phyloP scores from a whole-genome alignment of 192 early-diverging fungal species.

The Umbelopsis sp. region DNA sequence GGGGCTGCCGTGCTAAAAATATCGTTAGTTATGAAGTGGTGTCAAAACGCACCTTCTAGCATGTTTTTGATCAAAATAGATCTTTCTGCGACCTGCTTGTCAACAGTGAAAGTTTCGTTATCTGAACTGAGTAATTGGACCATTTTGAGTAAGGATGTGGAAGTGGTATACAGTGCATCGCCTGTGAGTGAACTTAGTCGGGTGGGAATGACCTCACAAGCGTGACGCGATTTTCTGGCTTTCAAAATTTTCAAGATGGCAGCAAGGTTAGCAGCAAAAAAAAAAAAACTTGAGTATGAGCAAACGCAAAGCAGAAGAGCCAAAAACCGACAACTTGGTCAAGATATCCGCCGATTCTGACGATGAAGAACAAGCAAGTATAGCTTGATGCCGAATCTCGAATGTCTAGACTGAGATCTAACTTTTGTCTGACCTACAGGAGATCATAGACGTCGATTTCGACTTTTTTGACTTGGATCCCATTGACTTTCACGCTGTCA shows the following conservation, averaged over 20 bases:
- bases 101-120: conserved; percentile 61
- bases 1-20: too few species aligned
- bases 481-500: conserved; percentile 90
- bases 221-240: not conserved
- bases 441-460: conserved; percentile 88
- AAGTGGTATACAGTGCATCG: not conserved
- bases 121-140: conserved; percentile 67
- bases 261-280: not conserved
- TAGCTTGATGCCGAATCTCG: not conserved
- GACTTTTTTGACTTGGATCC: conserved; percentile 93
- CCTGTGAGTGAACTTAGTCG: too few species aligned
- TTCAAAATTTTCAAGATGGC: not conserved
- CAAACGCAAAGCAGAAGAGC: conserved; percentile 14
- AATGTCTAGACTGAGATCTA: not conserved
- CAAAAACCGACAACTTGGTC: not conserved
- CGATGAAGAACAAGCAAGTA: not conserved
- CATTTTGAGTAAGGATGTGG: conserved; percentile 22
- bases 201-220: conserved; percentile 14
- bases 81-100: conserved; percentile 68
- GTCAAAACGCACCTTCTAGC: conserved; percentile 56
- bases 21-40: not conserved
- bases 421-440: conserved; percentile 29
- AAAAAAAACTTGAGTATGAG: not conserved
- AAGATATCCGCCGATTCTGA: not conserved
- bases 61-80: conserved; percentile 82